Base-by-base conservation (phyloP, 139 green algal genomes). In the Diplosphaera chodatii region DNA sequence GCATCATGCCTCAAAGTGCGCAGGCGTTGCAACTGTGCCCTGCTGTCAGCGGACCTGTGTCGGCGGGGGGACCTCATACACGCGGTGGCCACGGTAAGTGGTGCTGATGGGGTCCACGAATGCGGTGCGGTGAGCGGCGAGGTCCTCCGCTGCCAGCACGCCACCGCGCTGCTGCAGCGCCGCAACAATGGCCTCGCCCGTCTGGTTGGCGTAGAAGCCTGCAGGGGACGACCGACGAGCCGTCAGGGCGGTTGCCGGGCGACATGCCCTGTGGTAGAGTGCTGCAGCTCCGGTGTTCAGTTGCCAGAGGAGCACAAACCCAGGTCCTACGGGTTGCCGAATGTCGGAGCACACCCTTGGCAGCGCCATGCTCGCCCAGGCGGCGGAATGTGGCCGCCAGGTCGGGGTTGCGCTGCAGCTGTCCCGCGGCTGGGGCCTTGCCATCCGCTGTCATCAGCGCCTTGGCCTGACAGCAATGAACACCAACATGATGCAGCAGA, bases 1-100 rank as follows among this genome's bases (percentile, higher is more conserved):
- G n/a, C n/a, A n/a, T n/a, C n/a, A n/a, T n/a, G n/a, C n/a, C n/a
- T n/a, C n/a, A n/a, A n/a, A n/a, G n/a, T n/a, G 37, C 37, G 37
- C 6, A 6, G 6, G 6, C 10, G 37, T 48, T 21, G 48, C 16
- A 59, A 25, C 15, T 15, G 23, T 13, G 40, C 27, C 64, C 40
- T 23, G 31, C n/a, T 27, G n/a, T 29, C 4, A 66, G 37, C 70
- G 63, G 28, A 78, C 76, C 31, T 78, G 74, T 41, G 78, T 88
- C 29, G 87, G 87, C 18, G 87, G 87, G 3, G 86, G 86, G 0
- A 93, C 76, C 73, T 93, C 84, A 71, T 84, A 91, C 25, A 93
- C 77, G 20, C 27, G 63, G 22, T 85, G 32, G 63, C 82, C 85
- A 30, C 83, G 73, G 74, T 89, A 92, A 21, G 65, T 80, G 29